Evolutionary conservation across 805 yeast species (phyloP), one percentile per base, ranked within the genome.

Genomic region (Candida argentea): DNA sequence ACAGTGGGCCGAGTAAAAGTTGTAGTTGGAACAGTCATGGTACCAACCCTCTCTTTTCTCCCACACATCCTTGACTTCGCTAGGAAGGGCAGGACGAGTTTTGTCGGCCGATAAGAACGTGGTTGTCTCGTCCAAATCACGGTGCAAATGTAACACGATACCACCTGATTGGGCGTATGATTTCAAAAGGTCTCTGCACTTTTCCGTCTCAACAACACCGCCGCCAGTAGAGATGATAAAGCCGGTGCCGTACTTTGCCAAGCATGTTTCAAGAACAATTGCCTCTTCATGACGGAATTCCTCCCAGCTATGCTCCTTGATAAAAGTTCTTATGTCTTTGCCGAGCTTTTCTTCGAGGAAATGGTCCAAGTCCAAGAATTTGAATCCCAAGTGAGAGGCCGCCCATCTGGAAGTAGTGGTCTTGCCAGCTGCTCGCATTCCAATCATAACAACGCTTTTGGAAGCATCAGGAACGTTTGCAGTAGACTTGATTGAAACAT

Each of bases 401-500:
- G 82, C 73, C 78, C 94, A 80, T 36, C 71, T 66, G 23, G 95
- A 77, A 43, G 86, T 66, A 1, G 94, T 79, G 3, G 94, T 73
- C 55, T 91, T 91, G 13, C 98, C 98, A 14, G 95, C 94, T 12
- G 95, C 98, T 51, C 98, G 73, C 98, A 91, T 91, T 24, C 98
- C 98, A 49, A 91, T 80, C 22, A 89, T 70, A 26, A 86, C 69
- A 31, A 87, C 72, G 44, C 83, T 73, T 38, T 65, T 67, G 27
- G 61, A 52, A 22, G 62, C 69, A 36, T 67, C 69, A 8, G 20
- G 20, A 8, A 18, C 10, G n/a, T n/a, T n/a, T n/a, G n/a, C n/a
- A n/a, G n/a, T n/a, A n/a, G n/a, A n/a, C n/a, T n/a, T n/a, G n/a
- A n/a, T n/a, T n/a, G n/a, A n/a, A 11, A 34, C 40, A 31, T 34